A percentile compares a stretch with the other conserved stretches of the same genome.
phyloP scores from a whole-genome alignment of 495 filamentous ascomycete species.

The Neurospora africana region DNA sequence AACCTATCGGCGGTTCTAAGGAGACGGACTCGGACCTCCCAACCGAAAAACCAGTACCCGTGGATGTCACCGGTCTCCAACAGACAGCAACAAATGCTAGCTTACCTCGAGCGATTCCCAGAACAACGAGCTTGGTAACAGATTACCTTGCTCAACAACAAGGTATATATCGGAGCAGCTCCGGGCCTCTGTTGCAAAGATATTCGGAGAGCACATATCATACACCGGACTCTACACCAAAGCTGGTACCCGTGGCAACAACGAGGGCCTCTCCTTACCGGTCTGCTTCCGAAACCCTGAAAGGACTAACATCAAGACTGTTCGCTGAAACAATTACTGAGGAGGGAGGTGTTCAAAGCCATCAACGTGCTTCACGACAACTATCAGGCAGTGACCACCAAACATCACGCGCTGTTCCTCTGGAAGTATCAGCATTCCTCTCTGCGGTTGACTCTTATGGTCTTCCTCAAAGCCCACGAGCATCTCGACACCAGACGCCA shows the following conservation, averaged over 20 bases:
- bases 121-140: conserved; percentile 25
- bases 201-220: conserved; percentile 5
- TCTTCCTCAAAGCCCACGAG: conserved; percentile 22
- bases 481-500: conserved; percentile 28
- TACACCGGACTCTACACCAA: background rate
- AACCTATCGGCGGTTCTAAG: conserved; percentile 22
- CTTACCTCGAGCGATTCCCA: conserved; percentile 26
- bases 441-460: conserved; percentile 10
- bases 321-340: conserved; percentile 30
- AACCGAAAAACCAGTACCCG: conserved; percentile 46
- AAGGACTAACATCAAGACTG: conserved; percentile 10
- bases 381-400: background rate
- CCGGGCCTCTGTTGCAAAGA: conserved; percentile 9
- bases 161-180: conserved; percentile 9
- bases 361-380: background rate
- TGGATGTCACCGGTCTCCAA: conserved; percentile 56
- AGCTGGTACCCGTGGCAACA: conserved; percentile 3
- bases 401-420: background rate
- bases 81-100: conserved; percentile 51
- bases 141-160: conserved; percentile 9
- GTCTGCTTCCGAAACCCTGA: conserved; percentile 12
- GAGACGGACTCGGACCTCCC: conserved; percentile 5
- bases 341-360: conserved; percentile 18
- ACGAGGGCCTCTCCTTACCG: conserved; percentile 6
- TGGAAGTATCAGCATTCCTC: conserved; percentile 4